Evolutionary conservation across 768 basidiomycete genomes (phyloP).

Genomic region (Boletus sp.): DNA sequence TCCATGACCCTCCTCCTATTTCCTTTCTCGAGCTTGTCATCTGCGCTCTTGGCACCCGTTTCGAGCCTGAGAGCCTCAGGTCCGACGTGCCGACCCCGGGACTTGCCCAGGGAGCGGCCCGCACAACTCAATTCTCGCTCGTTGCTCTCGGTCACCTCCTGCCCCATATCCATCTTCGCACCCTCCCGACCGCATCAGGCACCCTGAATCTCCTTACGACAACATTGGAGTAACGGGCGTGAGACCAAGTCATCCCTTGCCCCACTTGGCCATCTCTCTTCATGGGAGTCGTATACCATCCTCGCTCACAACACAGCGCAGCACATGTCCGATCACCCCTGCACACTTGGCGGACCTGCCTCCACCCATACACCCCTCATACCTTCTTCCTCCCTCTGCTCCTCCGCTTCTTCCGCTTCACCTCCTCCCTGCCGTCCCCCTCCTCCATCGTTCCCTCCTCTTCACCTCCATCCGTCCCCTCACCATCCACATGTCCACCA

Average conservation of each 20-base stretch:
- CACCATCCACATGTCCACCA: conserved; percentile 5
- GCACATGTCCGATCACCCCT: conserved; percentile 12
- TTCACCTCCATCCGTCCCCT: conserved; percentile 9
- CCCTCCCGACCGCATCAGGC: conserved; percentile 6
- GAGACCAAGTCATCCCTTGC: conserved; percentile 8
- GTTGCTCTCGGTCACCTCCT: background rate
- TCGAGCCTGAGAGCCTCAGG: conserved; percentile 12
- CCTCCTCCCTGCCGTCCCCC: background rate
- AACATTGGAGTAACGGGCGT: conserved; percentile 8
- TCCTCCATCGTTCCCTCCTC: background rate
- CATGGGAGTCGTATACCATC: background rate
- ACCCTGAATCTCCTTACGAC: conserved; percentile 16
- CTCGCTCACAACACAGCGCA: background rate
- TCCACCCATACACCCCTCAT: no score
- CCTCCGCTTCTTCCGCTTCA: conserved; percentile 20
- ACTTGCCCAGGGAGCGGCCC: background rate
- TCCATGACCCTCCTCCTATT: conserved; percentile 3
- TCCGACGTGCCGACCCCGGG: background rate
- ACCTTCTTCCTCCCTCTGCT: conserved; percentile 18
- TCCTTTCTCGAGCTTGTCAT: conserved; percentile 9
- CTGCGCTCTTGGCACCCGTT: background rate
- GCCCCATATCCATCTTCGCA: background rate
- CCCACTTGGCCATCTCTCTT: background rate
- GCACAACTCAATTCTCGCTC: background rate
- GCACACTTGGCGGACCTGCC: conserved; percentile 2